Conservation (phyloP, 768 basidiomycete species). For the Lactarius quietus region DNA sequence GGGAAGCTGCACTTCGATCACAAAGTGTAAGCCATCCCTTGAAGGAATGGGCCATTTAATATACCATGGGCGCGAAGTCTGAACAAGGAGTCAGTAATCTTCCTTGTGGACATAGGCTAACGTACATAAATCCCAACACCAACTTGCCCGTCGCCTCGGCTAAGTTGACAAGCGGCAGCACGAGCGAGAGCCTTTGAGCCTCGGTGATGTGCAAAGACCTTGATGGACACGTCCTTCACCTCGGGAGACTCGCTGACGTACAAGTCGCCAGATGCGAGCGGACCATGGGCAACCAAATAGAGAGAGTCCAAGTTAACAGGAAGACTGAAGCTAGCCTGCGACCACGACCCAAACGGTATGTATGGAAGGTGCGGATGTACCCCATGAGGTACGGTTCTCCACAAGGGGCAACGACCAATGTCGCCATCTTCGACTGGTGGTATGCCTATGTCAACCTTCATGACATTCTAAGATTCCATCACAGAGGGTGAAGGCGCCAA, state of each 20-base stretch:
- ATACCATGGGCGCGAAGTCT: slow-evolving; percentile 21
- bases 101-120: neutral
- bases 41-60: slow-evolving; percentile 8
- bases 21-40: slow-evolving; percentile 30
- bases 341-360: slow-evolving; percentile 23
- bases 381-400: slow-evolving; percentile 24
- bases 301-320: slow-evolving; percentile 33
- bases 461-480: neutral
- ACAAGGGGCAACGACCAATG: slow-evolving; percentile 1
- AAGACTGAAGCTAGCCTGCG: slow-evolving; percentile 32
- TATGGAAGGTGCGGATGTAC: slow-evolving; percentile 23
- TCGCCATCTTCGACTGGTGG: slow-evolving; percentile 2
- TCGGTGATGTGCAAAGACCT: slow-evolving; percentile 34
- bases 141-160: slow-evolving; percentile 28
- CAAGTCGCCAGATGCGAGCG: slow-evolving; percentile 23
- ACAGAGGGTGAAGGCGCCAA: slow-evolving; percentile 24
- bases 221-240: slow-evolving; percentile 30
- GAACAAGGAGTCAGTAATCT: neutral
- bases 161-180: slow-evolving; percentile 35
- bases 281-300: slow-evolving; percentile 34
- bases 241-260: slow-evolving; percentile 15
- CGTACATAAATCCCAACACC: slow-evolving; percentile 41
- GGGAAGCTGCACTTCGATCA: slow-evolving; percentile 20
- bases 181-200: slow-evolving; percentile 27
- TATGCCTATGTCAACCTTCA: neutral